Evolutionary conservation across 2,329 filamentous ascomycete species (phyloP), one percentile per base, ranked within the genome.

Genomic region (Colletotrichum tanaceti): DNA sequence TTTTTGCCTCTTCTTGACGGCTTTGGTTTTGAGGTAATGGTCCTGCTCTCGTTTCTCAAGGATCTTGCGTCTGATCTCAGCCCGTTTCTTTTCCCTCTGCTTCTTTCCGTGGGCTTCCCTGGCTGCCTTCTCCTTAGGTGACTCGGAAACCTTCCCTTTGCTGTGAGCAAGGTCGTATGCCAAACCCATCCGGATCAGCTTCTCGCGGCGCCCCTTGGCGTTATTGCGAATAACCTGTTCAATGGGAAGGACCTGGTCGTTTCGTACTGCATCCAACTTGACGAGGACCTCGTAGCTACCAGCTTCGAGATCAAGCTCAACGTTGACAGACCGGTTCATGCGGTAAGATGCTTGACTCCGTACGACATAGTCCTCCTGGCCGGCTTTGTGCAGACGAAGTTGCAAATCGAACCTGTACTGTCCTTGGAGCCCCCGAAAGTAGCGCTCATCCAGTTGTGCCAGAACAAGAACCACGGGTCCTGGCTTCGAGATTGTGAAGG

Each of bases 261-360:
- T 76, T n/a, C 90, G 87, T 20, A 85, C 85, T 1, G 91, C 91
- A 9, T 90, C 89, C 66, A 96, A 86, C 75, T 92, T 93, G 77
- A 95, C 86, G 24, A 93, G 84, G 5, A 97, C 88, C 7, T 87
- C 88, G 78, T 97, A 97, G 50, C 86, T 88, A 13, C 93, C 93
- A 0, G 90, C 86, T 22, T 92, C 89, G 32, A 97, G 87, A 43
- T 90, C 84, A 10, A 96, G 84, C 76, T 96, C 93, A 1, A 92
- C 89, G 58, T 91, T 94, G 46, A 94, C 90, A 1, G 91, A 92
- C 7, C 93, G 89, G 24, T 84, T 88, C 87, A 93, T 92, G 28
- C 85, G 79, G 68, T 86, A 85, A 41, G 84, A 82, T 39, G 80
- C 80, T 58, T 86, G 82, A 65, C 84, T 87, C 73, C 86, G 84